These are phyloP conservation scores for Leccinum griseonigrum DNA, from an alignment of 1,284 basidiomycete species.

Conservation along the genomic window DNA sequence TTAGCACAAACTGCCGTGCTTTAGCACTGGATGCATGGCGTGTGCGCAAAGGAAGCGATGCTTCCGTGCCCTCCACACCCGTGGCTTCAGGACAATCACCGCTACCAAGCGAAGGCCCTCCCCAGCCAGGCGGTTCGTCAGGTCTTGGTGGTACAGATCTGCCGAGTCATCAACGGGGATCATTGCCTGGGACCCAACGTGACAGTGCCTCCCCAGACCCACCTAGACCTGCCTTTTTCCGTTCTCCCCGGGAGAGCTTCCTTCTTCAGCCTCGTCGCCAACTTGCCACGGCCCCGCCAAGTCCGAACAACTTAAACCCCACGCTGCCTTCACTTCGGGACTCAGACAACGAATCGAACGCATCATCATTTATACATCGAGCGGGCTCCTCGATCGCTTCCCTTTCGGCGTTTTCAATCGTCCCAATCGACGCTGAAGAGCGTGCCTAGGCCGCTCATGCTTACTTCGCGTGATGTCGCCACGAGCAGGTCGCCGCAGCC, in stretches of 20 bases:
- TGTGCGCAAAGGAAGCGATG: slow-evolving; percentile 18
- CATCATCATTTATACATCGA: slow-evolving; percentile 33
- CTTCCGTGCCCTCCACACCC: slow-evolving; percentile 6
- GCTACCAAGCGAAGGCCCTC: slow-evolving; percentile 20
- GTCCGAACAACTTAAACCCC: slow-evolving; percentile 33
- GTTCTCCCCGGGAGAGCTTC: slow-evolving; percentile 55
- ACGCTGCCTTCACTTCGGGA: slow-evolving; percentile 31
- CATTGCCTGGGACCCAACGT: slow-evolving; percentile 38
- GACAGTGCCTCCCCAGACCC: slow-evolving; percentile 47
- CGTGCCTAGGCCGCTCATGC: slow-evolving; percentile 55
- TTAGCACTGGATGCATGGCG: slow-evolving; percentile 52
- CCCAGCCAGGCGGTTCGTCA: slow-evolving; percentile 16
- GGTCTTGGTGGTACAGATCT: background rate
- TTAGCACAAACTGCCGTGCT: slow-evolving; percentile 71
- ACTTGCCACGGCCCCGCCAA: slow-evolving; percentile 38
- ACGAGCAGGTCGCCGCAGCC: slow-evolving; percentile 26
- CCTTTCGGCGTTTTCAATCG: slow-evolving; percentile 37
- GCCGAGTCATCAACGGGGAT: slow-evolving; percentile 35
- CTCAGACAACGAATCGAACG: slow-evolving; percentile 22
- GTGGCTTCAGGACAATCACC: slow-evolving; percentile 3
- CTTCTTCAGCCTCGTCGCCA: slow-evolving; percentile 37
- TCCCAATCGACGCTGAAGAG: slow-evolving; percentile 33
- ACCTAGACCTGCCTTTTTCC: slow-evolving; percentile 56
- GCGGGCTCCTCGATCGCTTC: slow-evolving; percentile 43
- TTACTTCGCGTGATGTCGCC: slow-evolving; percentile 48